Percentiles rank a stretch among this genome's conserved stretches.
Conservation (phyloP, 306 rosid species). For the Casuarina glauca region DNA sequence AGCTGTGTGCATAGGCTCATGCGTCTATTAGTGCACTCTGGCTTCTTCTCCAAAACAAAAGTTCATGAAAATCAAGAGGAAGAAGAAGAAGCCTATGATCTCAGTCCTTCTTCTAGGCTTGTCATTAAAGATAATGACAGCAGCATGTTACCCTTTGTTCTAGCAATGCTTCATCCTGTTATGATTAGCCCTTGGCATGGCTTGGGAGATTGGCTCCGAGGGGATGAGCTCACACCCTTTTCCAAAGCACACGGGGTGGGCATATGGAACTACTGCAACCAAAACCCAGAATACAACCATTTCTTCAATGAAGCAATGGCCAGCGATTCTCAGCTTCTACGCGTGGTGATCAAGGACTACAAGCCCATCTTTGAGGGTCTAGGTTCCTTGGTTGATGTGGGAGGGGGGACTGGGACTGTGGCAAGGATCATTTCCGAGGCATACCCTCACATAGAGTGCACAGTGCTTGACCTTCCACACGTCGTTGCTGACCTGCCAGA, state of each 20-base stretch:
- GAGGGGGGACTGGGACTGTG: conserved; percentile 45
- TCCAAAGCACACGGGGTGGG: conserved; percentile 38
- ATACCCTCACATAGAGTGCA: too few relatives aligned
- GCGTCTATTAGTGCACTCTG: conserved; percentile 41
- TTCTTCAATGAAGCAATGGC: conserved; percentile 45
- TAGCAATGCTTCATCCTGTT: conserved; percentile 17
- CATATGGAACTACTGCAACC: conserved; percentile 32
- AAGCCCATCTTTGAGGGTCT: conserved; percentile 46
- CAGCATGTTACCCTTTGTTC: conserved; percentile 8
- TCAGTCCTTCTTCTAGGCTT: conserved; percentile 49
- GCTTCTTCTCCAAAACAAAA: conserved; percentile 30
- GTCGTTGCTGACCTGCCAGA: too few relatives aligned
- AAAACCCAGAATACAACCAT: neutral
- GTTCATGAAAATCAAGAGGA: neutral
- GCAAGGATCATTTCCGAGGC: neutral
- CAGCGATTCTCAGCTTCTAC: conserved; percentile 43
- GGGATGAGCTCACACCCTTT: conserved; percentile 18
- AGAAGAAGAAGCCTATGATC: conserved; percentile 35
- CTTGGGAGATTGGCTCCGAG: conserved; percentile 36
- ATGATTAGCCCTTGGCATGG: conserved; percentile 23
- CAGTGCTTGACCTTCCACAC: too few relatives aligned
- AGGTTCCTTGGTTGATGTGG: conserved; percentile 38
- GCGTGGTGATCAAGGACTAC: conserved; percentile 36
- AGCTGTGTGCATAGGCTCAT: conserved; percentile 29
- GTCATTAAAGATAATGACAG: conserved; percentile 29